Evolutionary conservation across 1,284 basidiomycete genomes (phyloP).

Genomic region (Melampsora larici-populina): DNA sequence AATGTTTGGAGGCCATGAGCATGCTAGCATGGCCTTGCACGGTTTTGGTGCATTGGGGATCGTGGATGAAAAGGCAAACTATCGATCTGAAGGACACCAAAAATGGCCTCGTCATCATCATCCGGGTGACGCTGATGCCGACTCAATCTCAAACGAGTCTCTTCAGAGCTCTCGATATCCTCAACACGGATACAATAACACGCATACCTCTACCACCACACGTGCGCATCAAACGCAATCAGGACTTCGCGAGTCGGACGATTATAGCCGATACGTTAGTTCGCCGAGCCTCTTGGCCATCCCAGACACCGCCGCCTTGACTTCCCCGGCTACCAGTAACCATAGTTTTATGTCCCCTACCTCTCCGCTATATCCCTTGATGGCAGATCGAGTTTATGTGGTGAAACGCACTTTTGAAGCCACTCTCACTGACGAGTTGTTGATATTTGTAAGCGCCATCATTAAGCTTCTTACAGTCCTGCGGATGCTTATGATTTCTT

Average conservation of each 20-base stretch:
- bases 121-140: neutral
- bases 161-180: neutral
- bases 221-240: neutral
- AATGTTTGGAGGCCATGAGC: slow-evolving; percentile 12
- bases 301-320: too few relatives aligned
- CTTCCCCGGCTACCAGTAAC: too few relatives aligned
- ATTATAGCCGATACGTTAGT: neutral
- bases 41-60: slow-evolving; percentile 15
- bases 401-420: slow-evolving; percentile 41
- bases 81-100: neutral
- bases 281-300: too few relatives aligned
- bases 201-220: neutral
- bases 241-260: slow-evolving; percentile 12
- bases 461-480: too few relatives aligned
- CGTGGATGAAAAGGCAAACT: slow-evolving; percentile 5
- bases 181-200: slow-evolving; percentile 8
- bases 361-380: neutral
- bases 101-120: neutral
- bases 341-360: too few relatives aligned
- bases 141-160: slow-evolving; percentile 1
- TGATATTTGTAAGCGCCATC: neutral
- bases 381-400: slow-evolving; percentile 11
- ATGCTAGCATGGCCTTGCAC: neutral
- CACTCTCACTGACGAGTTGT: slow-evolving; percentile 29
- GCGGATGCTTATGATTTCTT: too few relatives aligned